Evolutionary conservation across 306 rosid genomes (phyloP).

Genomic region (Fragaria ananassa): DNA sequence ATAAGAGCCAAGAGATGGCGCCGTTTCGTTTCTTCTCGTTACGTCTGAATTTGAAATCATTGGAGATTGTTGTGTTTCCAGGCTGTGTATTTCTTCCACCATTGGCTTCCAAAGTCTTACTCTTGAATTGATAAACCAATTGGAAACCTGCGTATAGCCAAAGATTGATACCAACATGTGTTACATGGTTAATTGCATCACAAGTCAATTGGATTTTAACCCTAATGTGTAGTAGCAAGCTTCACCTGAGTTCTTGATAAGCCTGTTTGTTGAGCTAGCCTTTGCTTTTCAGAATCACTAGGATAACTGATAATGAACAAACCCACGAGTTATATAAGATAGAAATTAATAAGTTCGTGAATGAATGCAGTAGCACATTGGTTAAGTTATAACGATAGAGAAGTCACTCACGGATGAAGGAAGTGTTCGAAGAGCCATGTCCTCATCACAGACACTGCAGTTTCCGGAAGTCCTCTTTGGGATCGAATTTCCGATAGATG

Average conservation of each 20-base stretch:
- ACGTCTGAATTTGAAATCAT: background rate
- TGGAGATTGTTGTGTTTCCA: slow-evolving; percentile 23
- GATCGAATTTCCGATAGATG: slow-evolving; percentile 9
- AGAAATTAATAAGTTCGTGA: background rate
- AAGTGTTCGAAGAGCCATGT: slow-evolving; percentile 39
- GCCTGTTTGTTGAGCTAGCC: slow-evolving; percentile 33
- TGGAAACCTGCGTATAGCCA: slow-evolving; percentile 21
- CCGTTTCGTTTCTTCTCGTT: background rate
- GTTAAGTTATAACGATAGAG: background rate
- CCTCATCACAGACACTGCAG: slow-evolving; percentile 27
- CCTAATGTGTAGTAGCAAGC: background rate
- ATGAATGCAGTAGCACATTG: background rate
- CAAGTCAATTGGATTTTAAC: background rate
- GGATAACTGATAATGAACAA: slow-evolving; percentile 26
- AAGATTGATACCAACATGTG: background rate
- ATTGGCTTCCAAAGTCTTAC: slow-evolving; percentile 39
- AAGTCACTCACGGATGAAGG: slow-evolving; percentile 34
- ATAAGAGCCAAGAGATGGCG: background rate
- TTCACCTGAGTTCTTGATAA: slow-evolving; percentile 32
- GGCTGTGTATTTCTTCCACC: slow-evolving; percentile 36
- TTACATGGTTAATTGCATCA: background rate
- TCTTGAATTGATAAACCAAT: slow-evolving; percentile 36
- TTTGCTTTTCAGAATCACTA: slow-evolving; percentile 30
- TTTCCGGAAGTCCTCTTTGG: slow-evolving; percentile 34
- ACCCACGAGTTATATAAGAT: background rate